phyloP scores from a whole-genome alignment of 148 eudicot genomes.

The Talinum fruticosum region DNA sequence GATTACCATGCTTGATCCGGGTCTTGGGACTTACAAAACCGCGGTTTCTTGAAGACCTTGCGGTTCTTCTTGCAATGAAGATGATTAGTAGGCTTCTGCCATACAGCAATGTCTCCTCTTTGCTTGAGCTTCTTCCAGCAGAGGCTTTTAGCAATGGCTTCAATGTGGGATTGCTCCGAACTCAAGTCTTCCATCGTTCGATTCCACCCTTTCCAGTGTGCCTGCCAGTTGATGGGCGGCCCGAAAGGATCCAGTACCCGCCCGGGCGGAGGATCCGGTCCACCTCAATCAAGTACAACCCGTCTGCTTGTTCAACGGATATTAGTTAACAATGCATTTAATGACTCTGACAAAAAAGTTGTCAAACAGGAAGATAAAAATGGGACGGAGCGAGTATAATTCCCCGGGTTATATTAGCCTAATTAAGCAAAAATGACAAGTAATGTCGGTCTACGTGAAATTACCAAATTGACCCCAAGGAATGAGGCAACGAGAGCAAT shows the following conservation, averaged over 20 bases:
- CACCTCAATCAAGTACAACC: constrained; percentile 58
- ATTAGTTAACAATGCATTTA: neutral
- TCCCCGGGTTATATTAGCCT: no score
- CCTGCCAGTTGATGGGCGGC: constrained; percentile 60
- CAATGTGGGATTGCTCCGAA: constrained; percentile 39
- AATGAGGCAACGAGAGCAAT: constrained; percentile 95
- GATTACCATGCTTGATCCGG: constrained; percentile 79
- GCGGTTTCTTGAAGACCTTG: constrained; percentile 46
- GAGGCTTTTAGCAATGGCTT: constrained; percentile 41
- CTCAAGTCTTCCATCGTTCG: constrained; percentile 39
- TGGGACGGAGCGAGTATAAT: no score
- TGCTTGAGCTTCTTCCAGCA: constrained; percentile 60
- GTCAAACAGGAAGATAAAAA: no score
- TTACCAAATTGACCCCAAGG: constrained; percentile 84
- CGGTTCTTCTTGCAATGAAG: constrained; percentile 32
- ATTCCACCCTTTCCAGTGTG: constrained; percentile 47
- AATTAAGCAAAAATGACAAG: neutral
- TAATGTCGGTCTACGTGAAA: no score
- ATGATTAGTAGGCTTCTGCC: constrained; percentile 53
- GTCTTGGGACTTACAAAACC: constrained; percentile 44
- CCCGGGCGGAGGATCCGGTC: constrained; percentile 62
- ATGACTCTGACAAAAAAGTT: no score
- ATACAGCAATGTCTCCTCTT: constrained; percentile 43
- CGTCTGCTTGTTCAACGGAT: constrained; percentile 38
- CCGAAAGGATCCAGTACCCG: constrained; percentile 70